Conservation (phyloP, 2,329 filamentous ascomycete genomes). For the Penicillium nordicum region DNA sequence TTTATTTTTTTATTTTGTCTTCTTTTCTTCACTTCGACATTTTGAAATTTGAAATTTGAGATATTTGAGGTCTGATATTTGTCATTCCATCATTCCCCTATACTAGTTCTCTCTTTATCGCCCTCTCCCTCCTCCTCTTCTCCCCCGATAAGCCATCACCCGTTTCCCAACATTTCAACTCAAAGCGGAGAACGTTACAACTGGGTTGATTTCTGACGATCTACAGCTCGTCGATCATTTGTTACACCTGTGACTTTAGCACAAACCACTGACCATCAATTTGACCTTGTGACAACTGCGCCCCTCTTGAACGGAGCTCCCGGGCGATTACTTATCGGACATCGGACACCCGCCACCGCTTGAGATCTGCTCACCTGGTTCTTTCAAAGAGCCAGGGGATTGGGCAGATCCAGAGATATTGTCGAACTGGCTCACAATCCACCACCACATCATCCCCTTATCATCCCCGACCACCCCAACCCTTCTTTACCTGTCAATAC, state of each 20-base stretch:
- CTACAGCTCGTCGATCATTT: background rate
- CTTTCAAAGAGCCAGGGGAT: constrained; percentile 42
- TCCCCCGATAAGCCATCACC: constrained; percentile 1
- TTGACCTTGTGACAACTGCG: constrained; percentile 6
- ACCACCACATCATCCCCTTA: constrained; percentile 55
- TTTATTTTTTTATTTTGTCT: background rate
- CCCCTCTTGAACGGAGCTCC: constrained; percentile 10
- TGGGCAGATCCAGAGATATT: constrained; percentile 43
- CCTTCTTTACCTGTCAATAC: constrained; percentile 53
- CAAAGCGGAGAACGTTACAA: background rate
- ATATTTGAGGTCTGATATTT: background rate
- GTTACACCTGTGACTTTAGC: background rate
- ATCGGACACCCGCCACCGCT: constrained; percentile 25
- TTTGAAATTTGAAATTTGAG: no score
- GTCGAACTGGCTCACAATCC: constrained; percentile 72
- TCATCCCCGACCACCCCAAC: constrained; percentile 65
- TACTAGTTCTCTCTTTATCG: background rate
- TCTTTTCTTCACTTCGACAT: background rate
- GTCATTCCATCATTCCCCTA: background rate
- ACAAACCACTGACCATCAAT: background rate
- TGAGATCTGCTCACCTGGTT: constrained; percentile 46
- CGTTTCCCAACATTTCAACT: background rate
- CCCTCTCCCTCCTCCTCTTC: background rate
- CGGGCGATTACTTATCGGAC: constrained; percentile 29
- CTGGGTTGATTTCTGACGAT: background rate